phyloP scores from a whole-genome alignment of 371 early-diverging fungal species.

The Mucor lusitanicus region DNA sequence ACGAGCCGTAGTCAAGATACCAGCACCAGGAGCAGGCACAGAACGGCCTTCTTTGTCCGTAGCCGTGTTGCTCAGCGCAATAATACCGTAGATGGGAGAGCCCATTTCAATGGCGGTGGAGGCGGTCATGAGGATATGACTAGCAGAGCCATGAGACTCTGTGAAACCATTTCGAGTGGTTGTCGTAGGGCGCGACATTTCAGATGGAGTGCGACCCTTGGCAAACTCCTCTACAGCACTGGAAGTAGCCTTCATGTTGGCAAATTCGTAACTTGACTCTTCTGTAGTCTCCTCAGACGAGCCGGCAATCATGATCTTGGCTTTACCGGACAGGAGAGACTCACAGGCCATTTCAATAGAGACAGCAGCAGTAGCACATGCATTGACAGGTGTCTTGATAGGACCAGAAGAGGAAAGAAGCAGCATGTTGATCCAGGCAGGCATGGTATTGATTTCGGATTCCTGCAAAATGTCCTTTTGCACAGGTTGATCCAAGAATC shows the following conservation, averaged over 20 bases:
- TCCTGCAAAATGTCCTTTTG: conserved; percentile 96
- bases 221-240: conserved; percentile 85
- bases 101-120: conserved; percentile 92
- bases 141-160: conserved; percentile 94
- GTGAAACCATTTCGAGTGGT: conserved; percentile 93
- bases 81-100: conserved; percentile 92
- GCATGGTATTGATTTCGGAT: conserved; percentile 94
- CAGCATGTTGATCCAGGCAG: conserved; percentile 97
- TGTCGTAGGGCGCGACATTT: conserved; percentile 93
- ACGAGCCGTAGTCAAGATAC: conserved; percentile 93
- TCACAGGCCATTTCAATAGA: conserved; percentile 94
- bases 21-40: conserved; percentile 95
- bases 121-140: conserved; percentile 91
- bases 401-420: conserved; percentile 93
- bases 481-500: conserved; percentile 83
- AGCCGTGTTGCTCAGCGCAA: conserved; percentile 92
- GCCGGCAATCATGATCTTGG: conserved; percentile 94
- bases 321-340: conserved; percentile 88
- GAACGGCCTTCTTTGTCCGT: conserved; percentile 97
- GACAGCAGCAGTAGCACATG: conserved; percentile 93
- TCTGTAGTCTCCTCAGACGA: conserved; percentile 94
- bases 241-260: conserved; percentile 96
- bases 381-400: conserved; percentile 94
- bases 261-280: conserved; percentile 94
- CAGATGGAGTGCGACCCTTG: conserved; percentile 84